Percentiles rank a stretch among this genome's conserved stretches.
phyloP scores from a whole-genome alignment of 2,329 filamentous ascomycete genomes.

The Fusarium chlamydosporum region DNA sequence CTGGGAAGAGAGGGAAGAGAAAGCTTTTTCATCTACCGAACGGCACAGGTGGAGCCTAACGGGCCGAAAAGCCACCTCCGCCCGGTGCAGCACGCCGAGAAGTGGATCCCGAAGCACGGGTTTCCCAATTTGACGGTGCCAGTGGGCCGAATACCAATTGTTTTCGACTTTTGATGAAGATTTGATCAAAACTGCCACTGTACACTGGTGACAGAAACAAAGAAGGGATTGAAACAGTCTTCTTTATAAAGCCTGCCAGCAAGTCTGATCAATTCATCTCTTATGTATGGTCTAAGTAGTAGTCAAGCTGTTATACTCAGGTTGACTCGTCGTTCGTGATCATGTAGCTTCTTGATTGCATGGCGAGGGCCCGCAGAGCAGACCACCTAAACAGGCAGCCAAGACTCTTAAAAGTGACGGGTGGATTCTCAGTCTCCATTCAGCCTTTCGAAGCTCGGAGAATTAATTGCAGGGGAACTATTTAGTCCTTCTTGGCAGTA shows the following conservation, averaged over 20 bases:
- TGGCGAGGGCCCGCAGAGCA: not conserved
- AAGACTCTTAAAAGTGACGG: not conserved
- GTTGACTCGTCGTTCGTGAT: not conserved
- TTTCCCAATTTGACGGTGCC: not conserved
- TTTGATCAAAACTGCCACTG: no score
- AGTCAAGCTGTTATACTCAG: not conserved
- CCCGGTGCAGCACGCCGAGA: not conserved
- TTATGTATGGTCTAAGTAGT: fast-evolving
- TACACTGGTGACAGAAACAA: no score
- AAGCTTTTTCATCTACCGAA: slow-evolving; percentile 1
- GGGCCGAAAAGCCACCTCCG: slow-evolving; percentile 4
- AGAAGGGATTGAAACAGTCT: no score
- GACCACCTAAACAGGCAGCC: not conserved
- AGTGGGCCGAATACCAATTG: not conserved
- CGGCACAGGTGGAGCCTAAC: slow-evolving; percentile 1
- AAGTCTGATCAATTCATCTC: not conserved
- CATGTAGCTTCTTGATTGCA: no score
- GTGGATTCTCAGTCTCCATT: not conserved
- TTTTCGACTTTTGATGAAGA: no score
- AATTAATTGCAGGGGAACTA: not conserved
- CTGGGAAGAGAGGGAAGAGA: not conserved
- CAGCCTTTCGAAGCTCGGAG: not conserved
- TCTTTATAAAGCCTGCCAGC: no score
- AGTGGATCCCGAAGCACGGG: not conserved
- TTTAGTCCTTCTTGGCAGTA: not conserved